phyloP scores from a whole-genome alignment of 2,329 filamentous ascomycete genomes.

The Cladosporium cucumerinum region DNA sequence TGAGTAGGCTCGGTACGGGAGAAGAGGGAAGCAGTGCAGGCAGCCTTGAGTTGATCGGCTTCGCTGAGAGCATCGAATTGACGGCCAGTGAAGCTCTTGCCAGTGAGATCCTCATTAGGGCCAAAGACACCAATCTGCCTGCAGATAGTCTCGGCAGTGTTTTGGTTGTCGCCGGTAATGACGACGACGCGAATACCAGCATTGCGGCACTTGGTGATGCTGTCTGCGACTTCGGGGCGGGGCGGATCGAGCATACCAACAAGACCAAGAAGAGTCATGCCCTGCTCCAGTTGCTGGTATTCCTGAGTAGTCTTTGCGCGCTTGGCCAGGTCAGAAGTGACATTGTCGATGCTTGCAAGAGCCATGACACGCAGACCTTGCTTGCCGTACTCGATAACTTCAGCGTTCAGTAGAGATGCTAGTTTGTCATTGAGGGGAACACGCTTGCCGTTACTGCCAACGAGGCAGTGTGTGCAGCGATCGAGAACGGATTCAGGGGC shows the following conservation, averaged over 20 bases:
- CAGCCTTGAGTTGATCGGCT: conserved; percentile 76
- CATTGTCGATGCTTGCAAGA: conserved; percentile 76
- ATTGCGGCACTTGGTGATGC: conserved; percentile 83
- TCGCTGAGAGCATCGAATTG: conserved; percentile 86
- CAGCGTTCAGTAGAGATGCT: conserved; percentile 65
- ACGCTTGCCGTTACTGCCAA: conserved; percentile 75
- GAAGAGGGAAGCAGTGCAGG: conserved; percentile 83
- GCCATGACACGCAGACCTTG: conserved; percentile 92
- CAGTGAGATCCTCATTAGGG: conserved; percentile 72
- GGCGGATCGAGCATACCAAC: conserved; percentile 97
- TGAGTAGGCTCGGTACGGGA: conserved; percentile 93
- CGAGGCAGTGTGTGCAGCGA: conserved; percentile 76
- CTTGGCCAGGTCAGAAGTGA: conserved; percentile 65
- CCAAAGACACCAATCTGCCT: conserved; percentile 94
- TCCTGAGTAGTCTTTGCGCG: conserved; percentile 75
- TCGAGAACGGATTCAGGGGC: conserved; percentile 93
- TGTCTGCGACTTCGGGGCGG: conserved; percentile 80
- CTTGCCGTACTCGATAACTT: conserved; percentile 88
- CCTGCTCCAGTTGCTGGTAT: conserved; percentile 84
- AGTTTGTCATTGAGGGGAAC: conserved; percentile 70
- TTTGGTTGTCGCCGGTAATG: conserved; percentile 96
- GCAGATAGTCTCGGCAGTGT: conserved; percentile 96
- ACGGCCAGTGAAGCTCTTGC: conserved; percentile 92
- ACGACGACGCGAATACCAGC: conserved; percentile 96
- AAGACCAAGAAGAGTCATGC: conserved; percentile 89